phyloP scores from a whole-genome alignment of 805 yeast genomes.

The Candida michaelii region DNA sequence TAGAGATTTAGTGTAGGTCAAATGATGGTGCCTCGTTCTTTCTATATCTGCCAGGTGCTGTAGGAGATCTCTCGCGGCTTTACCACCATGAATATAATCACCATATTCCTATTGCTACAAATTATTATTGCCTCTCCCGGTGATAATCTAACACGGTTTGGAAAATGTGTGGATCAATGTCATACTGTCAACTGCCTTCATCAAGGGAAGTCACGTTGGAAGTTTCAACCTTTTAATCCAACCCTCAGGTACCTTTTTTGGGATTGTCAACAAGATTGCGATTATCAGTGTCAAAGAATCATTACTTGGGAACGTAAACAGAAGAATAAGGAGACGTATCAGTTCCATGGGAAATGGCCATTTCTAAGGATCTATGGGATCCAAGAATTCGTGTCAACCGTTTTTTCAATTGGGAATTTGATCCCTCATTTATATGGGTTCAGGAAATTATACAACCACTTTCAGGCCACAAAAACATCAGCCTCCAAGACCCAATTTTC shows the following conservation, averaged over 20 bases:
- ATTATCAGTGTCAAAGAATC: slow-evolving; percentile 85
- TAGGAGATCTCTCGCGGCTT: too few species aligned
- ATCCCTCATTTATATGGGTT: slow-evolving; percentile 51
- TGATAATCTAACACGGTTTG: slow-evolving; percentile 57
- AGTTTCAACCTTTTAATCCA: slow-evolving; percentile 44
- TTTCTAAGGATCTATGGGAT: slow-evolving; percentile 72
- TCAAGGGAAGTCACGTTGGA: slow-evolving; percentile 17
- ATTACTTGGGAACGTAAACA: slow-evolving; percentile 57
- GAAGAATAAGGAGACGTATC: slow-evolving; percentile 57
- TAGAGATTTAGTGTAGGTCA: too few species aligned
- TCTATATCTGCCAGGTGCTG: too few species aligned
- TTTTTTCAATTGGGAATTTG: slow-evolving; percentile 64
- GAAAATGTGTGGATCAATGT: slow-evolving; percentile 56
- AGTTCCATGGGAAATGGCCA: slow-evolving; percentile 99
- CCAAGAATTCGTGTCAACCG: slow-evolving; percentile 79
- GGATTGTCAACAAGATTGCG: slow-evolving; percentile 82
- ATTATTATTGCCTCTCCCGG: slow-evolving; percentile 51
- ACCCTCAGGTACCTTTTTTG: slow-evolving; percentile 55
- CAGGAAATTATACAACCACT: slow-evolving; percentile 22
- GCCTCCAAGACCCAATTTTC: slow-evolving; percentile 7
- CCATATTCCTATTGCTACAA: neutral
- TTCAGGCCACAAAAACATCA: slow-evolving; percentile 9
- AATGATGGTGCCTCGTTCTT: too few species aligned
- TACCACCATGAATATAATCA: neutral
- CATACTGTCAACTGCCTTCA: slow-evolving; percentile 31